phyloP scores from a whole-genome alignment of 768 basidiomycete genomes.

The Mycena kentingensis region DNA sequence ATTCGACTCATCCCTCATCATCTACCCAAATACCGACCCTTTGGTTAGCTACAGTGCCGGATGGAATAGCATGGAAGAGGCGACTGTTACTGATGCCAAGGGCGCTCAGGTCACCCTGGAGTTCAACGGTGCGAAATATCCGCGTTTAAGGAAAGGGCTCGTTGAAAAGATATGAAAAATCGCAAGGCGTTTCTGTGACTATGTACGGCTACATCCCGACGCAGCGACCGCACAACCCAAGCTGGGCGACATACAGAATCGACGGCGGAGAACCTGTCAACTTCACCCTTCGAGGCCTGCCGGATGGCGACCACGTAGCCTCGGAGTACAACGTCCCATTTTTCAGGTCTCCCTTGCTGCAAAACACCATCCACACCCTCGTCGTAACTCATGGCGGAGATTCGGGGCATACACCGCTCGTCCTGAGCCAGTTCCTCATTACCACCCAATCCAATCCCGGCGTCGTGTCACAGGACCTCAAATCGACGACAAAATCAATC shows the following conservation, averaged over 20 bases:
- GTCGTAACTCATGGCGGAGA: too few relatives aligned
- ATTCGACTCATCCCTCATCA: background rate
- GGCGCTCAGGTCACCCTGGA: slow-evolving; percentile 22
- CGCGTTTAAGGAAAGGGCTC: background rate
- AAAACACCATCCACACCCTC: too few relatives aligned
- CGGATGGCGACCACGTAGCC: too few relatives aligned
- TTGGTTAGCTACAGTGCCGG: slow-evolving; percentile 17
- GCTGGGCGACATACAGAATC: background rate
- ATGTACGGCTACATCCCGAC: background rate
- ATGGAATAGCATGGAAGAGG: slow-evolving; percentile 20
- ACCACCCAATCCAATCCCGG: too few relatives aligned
- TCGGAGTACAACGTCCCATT: too few relatives aligned
- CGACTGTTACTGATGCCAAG: slow-evolving; percentile 16
- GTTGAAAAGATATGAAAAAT: slow-evolving; percentile 1
- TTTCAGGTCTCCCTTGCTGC: too few relatives aligned
- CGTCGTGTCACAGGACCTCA: too few relatives aligned
- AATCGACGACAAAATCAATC: too few relatives aligned
- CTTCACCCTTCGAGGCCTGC: too few relatives aligned
- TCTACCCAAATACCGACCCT: slow-evolving; percentile 1
- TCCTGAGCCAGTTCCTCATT: too few relatives aligned
- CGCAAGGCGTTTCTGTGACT: background rate
- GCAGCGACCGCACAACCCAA: background rate
- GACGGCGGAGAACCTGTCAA: background rate
- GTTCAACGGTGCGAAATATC: too few relatives aligned
- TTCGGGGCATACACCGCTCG: too few relatives aligned